Evolutionary conservation across 805 yeast species (phyloP).

Genomic region (Jamesozyma piceae): DNA sequence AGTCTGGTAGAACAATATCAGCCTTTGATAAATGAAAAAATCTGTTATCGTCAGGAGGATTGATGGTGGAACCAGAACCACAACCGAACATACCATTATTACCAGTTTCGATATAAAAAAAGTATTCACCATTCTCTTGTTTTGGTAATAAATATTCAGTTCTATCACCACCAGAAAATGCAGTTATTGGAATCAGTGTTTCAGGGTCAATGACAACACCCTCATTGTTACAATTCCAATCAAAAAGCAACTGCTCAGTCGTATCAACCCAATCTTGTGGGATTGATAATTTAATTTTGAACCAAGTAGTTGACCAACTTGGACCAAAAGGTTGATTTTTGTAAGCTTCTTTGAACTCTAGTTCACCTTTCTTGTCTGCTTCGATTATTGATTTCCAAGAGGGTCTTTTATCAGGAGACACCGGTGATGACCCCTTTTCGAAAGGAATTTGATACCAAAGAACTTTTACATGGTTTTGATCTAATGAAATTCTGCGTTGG

Average conservation of each 20-base stretch:
- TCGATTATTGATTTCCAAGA: slow-evolving; percentile 25
- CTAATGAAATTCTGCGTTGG: slow-evolving; percentile 37
- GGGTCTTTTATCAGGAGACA: slow-evolving; percentile 30
- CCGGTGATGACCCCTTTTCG: slow-evolving; percentile 34
- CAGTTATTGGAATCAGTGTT: slow-evolving; percentile 63
- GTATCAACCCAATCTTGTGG: slow-evolving; percentile 44
- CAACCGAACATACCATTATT: slow-evolving; percentile 93
- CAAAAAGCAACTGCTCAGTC: slow-evolving; percentile 46
- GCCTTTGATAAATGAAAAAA: slow-evolving; percentile 59
- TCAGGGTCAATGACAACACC: slow-evolving; percentile 63
- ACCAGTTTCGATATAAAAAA: slow-evolving; percentile 77
- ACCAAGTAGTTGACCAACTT: slow-evolving; percentile 96
- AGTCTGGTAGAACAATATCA: slow-evolving; percentile 72
- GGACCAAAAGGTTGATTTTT: slow-evolving; percentile 83
- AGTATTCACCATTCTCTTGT: slow-evolving; percentile 42
- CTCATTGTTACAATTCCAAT: slow-evolving; percentile 83
- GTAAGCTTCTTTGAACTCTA: slow-evolving; percentile 45
- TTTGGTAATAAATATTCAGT: slow-evolving; percentile 61
- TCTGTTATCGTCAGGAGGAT: slow-evolving; percentile 64
- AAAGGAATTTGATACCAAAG: slow-evolving; percentile 68
- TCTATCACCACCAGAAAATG: slow-evolving; percentile 80
- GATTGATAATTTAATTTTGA: slow-evolving; percentile 53
- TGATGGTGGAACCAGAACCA: slow-evolving; percentile 49
- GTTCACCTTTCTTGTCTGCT: slow-evolving; percentile 16
- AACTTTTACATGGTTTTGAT: slow-evolving; percentile 43